These are phyloP conservation scores for Syzygium aqueum DNA, from an alignment of 345 rosid species.

Conservation along the genomic window DNA sequence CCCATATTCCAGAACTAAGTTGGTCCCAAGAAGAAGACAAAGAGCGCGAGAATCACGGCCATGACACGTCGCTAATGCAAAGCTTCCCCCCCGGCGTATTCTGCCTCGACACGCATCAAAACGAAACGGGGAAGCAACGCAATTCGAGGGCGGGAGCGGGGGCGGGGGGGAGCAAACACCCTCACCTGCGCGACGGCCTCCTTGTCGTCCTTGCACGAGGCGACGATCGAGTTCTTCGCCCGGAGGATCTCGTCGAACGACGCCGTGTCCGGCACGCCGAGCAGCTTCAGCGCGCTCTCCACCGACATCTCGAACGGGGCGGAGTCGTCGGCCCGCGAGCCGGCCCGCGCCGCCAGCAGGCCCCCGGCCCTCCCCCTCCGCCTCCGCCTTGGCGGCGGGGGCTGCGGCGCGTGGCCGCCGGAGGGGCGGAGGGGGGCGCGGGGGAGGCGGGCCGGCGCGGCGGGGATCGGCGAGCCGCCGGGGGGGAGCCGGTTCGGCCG, in stretches of 20 bases:
- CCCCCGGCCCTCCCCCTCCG: slow-evolving; percentile 15
- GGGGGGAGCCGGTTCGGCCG: slow-evolving; percentile 49
- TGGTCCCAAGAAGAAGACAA: background rate
- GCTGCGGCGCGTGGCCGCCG: slow-evolving; percentile 4
- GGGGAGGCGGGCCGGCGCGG: slow-evolving; percentile 10
- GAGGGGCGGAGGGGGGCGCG: background rate
- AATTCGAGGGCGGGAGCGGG: background rate
- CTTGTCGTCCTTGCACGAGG: slow-evolving; percentile 68
- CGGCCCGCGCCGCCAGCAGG: slow-evolving; percentile 28
- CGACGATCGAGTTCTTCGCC: slow-evolving; percentile 77
- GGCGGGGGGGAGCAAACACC: background rate
- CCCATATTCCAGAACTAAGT: background rate
- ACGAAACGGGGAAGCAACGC: too few relatives aligned
- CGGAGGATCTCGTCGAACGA: slow-evolving; percentile 93
- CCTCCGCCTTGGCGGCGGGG: slow-evolving; percentile 11
- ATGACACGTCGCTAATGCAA: background rate
- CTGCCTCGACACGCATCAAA: background rate
- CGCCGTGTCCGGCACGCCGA: slow-evolving; percentile 77
- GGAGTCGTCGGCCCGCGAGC: slow-evolving; percentile 83
- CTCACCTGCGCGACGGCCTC: slow-evolving; percentile 75
- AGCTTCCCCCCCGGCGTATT: background rate
- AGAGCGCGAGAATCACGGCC: background rate
- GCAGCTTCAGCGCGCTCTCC: slow-evolving; percentile 89
- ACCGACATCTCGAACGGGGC: slow-evolving; percentile 90
- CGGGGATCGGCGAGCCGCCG: slow-evolving; percentile 25